Percentiles rank a stretch among this genome's conserved stretches.
Evolutionary conservation across 768 basidiomycete species (phyloP).

Genomic region (Amanita subjunquillea): DNA sequence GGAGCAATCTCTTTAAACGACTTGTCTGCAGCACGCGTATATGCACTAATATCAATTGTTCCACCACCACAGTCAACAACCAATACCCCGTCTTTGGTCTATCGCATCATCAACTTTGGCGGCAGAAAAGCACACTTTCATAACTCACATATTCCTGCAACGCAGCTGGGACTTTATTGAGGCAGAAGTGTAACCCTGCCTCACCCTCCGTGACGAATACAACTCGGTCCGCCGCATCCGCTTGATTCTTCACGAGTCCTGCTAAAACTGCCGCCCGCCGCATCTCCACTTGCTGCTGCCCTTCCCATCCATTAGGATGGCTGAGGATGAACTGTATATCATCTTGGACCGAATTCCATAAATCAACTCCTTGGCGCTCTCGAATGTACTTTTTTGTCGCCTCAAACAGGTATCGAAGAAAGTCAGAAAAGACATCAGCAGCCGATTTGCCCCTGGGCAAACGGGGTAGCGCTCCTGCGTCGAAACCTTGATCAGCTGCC

Average conservation of each 20-base stretch:
- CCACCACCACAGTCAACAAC: conserved; percentile 5
- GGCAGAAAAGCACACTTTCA: conserved; percentile 20
- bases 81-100: background rate
- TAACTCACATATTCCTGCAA: conserved; percentile 14
- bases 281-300: conserved; percentile 37
- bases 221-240: conserved; percentile 24
- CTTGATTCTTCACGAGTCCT: conserved; percentile 27
- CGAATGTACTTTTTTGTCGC: conserved; percentile 31
- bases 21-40: background rate
- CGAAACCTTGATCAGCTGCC: background rate
- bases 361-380: conserved; percentile 27
- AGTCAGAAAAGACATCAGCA: conserved; percentile 34
- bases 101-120: background rate
- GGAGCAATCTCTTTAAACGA: background rate
- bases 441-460: conserved; percentile 31
- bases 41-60: conserved; percentile 4
- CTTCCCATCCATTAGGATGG: conserved; percentile 52
- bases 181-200: conserved; percentile 41
- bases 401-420: conserved; percentile 30
- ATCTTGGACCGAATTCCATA: conserved; percentile 30
- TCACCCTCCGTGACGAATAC: conserved; percentile 48
- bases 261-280: conserved; percentile 35
- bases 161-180: conserved; percentile 26
- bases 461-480: conserved; percentile 16
- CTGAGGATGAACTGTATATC: conserved; percentile 35